Base-by-base conservation (phyloP, 257 asterid species). In the Penstemon eatonii region DNA sequence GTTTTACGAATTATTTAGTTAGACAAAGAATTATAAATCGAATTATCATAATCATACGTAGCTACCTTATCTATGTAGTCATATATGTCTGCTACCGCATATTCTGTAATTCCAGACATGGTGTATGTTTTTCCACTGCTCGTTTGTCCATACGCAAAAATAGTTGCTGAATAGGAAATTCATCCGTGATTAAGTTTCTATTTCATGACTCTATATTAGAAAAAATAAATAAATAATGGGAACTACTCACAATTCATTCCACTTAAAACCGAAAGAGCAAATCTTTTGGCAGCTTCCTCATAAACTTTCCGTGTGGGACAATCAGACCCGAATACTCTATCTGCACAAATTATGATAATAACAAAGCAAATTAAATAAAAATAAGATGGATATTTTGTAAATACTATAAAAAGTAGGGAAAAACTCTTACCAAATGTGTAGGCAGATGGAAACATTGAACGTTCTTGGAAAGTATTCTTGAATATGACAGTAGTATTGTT, bases 221-320 rank as follows among this genome's bases (percentile, higher is more conserved):
- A 70, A 53, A n/a, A 53, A 61, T 56, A 38, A 5, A 47, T 7
- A 55, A 25, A 6, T 42, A 3, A 56, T 10, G 46, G 8, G 10
- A 51, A 56, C 3, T 56, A 74, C 99, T 87, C 80, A 94, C 99
- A 89, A 74, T 89, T 91, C 36, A 91, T 83, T 49, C 98, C 98
- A 69, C 85, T 79, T 51, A 89, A 75, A 56, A 87, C 99, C 53
- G 98, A 87, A 52, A 94, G 87, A 9, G 89, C 93, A 8, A 91
- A 78, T 66, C 77, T 86, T 76, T 89, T 94, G 4, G 99, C 96
- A 8, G 92, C 90, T 42, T 89, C 98, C 10, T 87, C 89, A 37
- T 94, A 94, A 69, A 94, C 96, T 66, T 78, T 83, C 64, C 72
- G 82, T 3, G 98, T 94, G 69, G 90, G 73, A 79, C 82, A 59